These are phyloP conservation scores for Prunus campanulata DNA, from an alignment of 306 rosid species.

Conservation along the genomic window DNA sequence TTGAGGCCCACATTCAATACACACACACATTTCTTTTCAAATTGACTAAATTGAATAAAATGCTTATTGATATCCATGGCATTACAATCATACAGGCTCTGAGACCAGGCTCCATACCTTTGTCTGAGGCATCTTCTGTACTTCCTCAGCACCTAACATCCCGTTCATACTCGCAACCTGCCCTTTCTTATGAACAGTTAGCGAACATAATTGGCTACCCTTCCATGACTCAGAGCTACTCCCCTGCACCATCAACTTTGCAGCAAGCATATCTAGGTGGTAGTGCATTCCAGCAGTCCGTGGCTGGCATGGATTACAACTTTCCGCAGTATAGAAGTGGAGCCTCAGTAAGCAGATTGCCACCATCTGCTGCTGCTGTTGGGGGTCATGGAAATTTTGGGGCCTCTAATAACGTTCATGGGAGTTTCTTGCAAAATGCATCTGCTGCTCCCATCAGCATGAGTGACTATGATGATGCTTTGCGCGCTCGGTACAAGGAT, in stretches of 20 bases:
- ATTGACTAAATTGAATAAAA: neutral
- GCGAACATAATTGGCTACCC: conserved; percentile 20
- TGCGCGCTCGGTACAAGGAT: conserved; percentile 36
- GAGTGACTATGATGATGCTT: conserved; percentile 37
- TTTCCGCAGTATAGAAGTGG: conserved; percentile 26
- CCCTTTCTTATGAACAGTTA: conserved; percentile 28
- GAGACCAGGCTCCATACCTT: conserved; percentile 34
- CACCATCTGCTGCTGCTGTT: conserved; percentile 28
- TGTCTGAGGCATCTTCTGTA: conserved; percentile 30
- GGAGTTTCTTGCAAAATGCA: conserved; percentile 32
- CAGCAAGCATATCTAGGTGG: conserved; percentile 36
- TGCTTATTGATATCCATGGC: conserved; percentile 3
- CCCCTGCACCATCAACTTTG: conserved; percentile 24
- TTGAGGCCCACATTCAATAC: neutral
- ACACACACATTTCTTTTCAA: neutral
- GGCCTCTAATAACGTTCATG: conserved; percentile 32
- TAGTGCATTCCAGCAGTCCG: conserved; percentile 32
- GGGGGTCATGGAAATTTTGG: conserved; percentile 40
- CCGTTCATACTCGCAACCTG: conserved; percentile 27
- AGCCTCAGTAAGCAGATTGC: conserved; percentile 22
- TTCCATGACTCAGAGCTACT: conserved; percentile 31
- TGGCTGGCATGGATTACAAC: conserved; percentile 38
- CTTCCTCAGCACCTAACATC: conserved; percentile 21
- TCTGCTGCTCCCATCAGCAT: conserved; percentile 30
- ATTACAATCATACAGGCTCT: conserved; percentile 38